Evolutionary conservation across 345 rosid genomes (phyloP), one percentile per base, ranked within the genome.

Genomic region (Laguncularia racemosa): DNA sequence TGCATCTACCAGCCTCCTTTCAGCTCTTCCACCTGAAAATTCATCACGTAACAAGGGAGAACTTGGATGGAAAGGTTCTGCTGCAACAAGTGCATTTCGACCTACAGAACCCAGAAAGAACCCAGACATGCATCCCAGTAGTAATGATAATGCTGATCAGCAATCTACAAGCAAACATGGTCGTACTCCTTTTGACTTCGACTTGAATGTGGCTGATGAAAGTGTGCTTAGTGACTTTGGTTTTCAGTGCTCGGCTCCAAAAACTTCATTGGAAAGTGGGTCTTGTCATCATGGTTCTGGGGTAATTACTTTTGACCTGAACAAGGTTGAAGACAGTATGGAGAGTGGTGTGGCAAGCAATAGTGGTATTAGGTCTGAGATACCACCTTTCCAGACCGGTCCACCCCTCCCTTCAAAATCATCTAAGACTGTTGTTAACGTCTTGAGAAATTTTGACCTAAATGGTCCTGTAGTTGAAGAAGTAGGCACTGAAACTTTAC

Each of bases 51-150:
- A 73, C 56, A 92, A 80, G 72, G 86, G 73, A 40, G 74, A 70
- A 58, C 71, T 86, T 76, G 96, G 98, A 49, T 92, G 98, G 98
- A 92, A 85, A 74, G 98, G 98, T 50, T 86, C 96, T 20, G 98
- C 96, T 1, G 98, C 98, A 46, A 92, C 98, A 20, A 92, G 98
- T 73, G 98, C 98, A 12, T 92, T 92, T 72, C 79, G 98, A 13
- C 98, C 98, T 18, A 93, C 98, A 53, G 98, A 84, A 72, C 95
- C 96, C 14, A 73, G 96, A 69, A 89, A 79, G 67, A 17, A 40
- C 20, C 44, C 66, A 51, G 96, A 84, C 55, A 75, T 71, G 70
- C 64, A 69, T 15, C 46, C 72, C 16, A 54, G 75, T 58, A 59
- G 71, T 2, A 62, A 55, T 14, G 58, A 50, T 55, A 13, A 55